A percentile compares a stretch with the other conserved stretches of the same genome.
phyloP scores from a whole-genome alignment of 2,329 filamentous ascomycete genomes.

The Penicillium sp. region DNA sequence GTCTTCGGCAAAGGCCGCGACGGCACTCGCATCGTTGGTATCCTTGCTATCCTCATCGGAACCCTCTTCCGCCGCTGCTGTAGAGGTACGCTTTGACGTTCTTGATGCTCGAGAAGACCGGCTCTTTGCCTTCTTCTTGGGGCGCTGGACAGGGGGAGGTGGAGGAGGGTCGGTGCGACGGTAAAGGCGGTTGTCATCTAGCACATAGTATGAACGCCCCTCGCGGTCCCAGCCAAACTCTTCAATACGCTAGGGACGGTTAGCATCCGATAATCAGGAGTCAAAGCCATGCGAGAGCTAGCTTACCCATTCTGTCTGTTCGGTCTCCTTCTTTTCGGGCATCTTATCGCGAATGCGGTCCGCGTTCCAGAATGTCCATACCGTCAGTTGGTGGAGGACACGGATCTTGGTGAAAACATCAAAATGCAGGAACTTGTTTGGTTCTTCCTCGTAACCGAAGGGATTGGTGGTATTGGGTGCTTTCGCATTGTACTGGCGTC shows the following conservation, averaged over 20 bases:
- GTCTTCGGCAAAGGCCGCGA: conserved; percentile 53
- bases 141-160: conserved; percentile 51
- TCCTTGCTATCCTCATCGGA: conserved; percentile 47
- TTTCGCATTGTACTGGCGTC: conserved; percentile 83
- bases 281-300: not conserved
- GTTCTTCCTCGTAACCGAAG: conserved; percentile 74
- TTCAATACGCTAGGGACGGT: conserved; percentile 43
- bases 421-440: conserved; percentile 74
- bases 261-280: conserved; percentile 7
- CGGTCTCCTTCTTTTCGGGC: conserved; percentile 74
- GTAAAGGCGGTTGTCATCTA: conserved; percentile 93
- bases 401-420: conserved; percentile 75
- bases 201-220: conserved; percentile 81
- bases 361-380: conserved; percentile 84
- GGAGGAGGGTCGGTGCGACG: conserved; percentile 74
- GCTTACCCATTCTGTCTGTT: conserved; percentile 81
- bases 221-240: conserved; percentile 77
- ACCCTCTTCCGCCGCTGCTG: conserved; percentile 40
- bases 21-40: conserved; percentile 25
- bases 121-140: conserved; percentile 64
- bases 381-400: conserved; percentile 82
- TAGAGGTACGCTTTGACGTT: conserved; percentile 65
- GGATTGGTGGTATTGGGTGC: conserved; percentile 72
- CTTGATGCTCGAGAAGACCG: conserved; percentile 65
- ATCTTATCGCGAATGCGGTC: conserved; percentile 85